Base-by-base conservation (phyloP, 331 rosid genomes). In the Spiraea crenata region DNA sequence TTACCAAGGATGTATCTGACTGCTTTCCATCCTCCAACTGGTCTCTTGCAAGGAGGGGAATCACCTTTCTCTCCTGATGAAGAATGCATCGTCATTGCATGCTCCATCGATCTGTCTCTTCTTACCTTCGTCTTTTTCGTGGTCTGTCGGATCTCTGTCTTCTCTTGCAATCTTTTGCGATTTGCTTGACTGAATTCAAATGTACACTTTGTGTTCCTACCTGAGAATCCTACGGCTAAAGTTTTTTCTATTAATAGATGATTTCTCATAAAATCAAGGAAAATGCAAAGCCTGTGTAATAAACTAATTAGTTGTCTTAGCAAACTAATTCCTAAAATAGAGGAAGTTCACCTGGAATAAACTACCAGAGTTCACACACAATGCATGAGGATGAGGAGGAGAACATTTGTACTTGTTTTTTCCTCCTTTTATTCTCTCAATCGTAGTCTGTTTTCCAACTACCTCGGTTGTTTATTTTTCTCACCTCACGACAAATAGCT, bases 11-110 rank as follows among this genome's bases (percentile, higher is more conserved):
- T 81, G 48, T 73, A 81, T 73, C 41, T 45, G 56, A 63, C 45
- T 20, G 82, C 61, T 67, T 63, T 81, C 82, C 85, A 81, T 68
- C 85, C 85, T 60, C 82, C 76, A 8, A 57, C 42, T 4, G 63
- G 47, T 40, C 50, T 63, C 45, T 65, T 20, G 45, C 41, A 62
- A 45, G 72, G 56, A 44, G 65, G 37, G 20, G 31, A 20, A 9
- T 20, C 50, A 56, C 38, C 50, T 46, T 44, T 35, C 31, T 52
- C 44, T 49, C 11, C 75, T 41, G 63, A 15, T 39, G 75, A 35
- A 47, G 41, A 69, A 25, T 14, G 57, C 37, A 16, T 5, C 0
- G 74, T 56, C 37, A 16, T 5, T 0, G 74, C 65, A 31, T 31
- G 56, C 65, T 70, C 58, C 60, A 47, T 35, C 3, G 19, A 42